Conservation (phyloP, 176 grass and related monocot species). For the Phoenix dactylifera region DNA sequence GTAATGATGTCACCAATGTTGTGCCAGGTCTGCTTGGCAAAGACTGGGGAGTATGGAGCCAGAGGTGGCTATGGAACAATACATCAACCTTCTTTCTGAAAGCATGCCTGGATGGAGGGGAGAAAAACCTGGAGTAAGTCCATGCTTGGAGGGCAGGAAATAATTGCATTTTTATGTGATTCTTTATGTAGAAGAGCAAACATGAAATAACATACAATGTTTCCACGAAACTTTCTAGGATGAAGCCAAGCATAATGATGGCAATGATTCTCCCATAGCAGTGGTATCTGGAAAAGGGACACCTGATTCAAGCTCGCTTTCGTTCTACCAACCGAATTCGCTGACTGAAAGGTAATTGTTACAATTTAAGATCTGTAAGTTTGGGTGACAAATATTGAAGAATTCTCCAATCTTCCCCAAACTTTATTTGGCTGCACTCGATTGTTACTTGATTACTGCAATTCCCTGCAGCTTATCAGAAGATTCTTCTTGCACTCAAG, state of each 20-base stretch:
- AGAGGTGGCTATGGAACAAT: constrained; percentile 76
- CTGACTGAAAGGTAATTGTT: constrained; percentile 14
- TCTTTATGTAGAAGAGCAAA: neutral
- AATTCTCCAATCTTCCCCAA: neutral
- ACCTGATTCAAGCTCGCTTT: neutral
- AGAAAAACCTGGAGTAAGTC: constrained; percentile 27
- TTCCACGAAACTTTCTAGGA: constrained; percentile 12
- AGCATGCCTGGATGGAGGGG: constrained; percentile 52
- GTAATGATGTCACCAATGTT: constrained; percentile 11
- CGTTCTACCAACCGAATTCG: neutral
- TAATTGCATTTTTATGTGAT: neutral
- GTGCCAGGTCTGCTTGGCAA: constrained; percentile 60
- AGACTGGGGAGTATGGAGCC: constrained; percentile 68
- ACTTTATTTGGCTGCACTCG: constrained; percentile 1
- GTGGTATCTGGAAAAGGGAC: neutral
- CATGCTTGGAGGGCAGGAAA: neutral
- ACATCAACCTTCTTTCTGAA: constrained; percentile 58
- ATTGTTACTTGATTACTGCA: constrained; percentile 7
- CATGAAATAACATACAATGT: neutral
- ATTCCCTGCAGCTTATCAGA: constrained; percentile 21
- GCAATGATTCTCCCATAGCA: constrained; percentile 12
- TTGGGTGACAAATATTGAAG: neutral
- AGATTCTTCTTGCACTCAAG: constrained; percentile 19
- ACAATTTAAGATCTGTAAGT: neutral
- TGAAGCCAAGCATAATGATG: constrained; percentile 15